Base-by-base conservation (phyloP, 495 filamentous ascomycete genomes). In the Hypoxylon rickii region DNA sequence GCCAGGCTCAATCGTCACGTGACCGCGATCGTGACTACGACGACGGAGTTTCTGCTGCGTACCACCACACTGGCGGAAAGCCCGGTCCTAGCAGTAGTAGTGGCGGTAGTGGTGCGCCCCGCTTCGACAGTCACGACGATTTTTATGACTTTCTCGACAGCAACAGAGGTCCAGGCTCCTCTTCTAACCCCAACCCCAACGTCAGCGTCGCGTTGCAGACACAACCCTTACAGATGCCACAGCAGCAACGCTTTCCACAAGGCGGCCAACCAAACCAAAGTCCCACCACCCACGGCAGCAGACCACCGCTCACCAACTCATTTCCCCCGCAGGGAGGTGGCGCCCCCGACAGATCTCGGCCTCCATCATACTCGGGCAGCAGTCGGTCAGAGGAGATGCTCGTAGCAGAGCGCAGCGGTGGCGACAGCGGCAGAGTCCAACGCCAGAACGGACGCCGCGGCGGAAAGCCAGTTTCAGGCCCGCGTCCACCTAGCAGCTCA, bases 141-240 rank as follows among this genome's bases (percentile, higher is more conserved):
- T 69, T 66, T 36, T 69, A 69, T 53, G 46, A 63, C 33, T 69
- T 69, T 22, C 44, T 69, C 7, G 63, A 69, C 7, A 69, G 21
- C 53, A 69, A 69, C 26, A 55, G 66, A 32, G 59, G 55, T 8
- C 20, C 39, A 7, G 55, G 46, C 11, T 39, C 38, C 5, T 15
- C 29, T 24, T 16, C 15, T 15, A 11, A 22, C 31, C 19, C 52
- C 20, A 41, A 52, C 47, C 31, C 53, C 52, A 29, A 21, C 52
- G 31, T 44, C 32, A 37, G 26, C 29, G 40, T 31, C 31, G 41
- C 37, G 24, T 16, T 51, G 31, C 59, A 57, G 16, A 49, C 24
- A 36, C 53, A 43, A 12, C 51, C 45, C 10, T 21, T 41, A 7
- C 58, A 55, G 31, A 61, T 61, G 29, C 12, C 39, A 29, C 56